Conservation (phyloP, 768 basidiomycete genomes). For the Lentinula boryana region DNA sequence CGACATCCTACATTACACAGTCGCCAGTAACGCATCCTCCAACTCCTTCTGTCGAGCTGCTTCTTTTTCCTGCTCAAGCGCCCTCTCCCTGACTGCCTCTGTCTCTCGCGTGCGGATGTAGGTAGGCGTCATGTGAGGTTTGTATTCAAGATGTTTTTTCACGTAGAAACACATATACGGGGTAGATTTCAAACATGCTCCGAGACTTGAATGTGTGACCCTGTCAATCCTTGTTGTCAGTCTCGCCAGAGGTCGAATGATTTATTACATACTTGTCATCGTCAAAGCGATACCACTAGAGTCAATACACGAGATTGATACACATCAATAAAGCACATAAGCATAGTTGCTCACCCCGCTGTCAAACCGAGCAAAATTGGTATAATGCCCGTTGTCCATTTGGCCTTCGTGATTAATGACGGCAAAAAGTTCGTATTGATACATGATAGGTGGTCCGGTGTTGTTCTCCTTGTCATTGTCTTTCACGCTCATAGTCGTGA, state of each 20-base stretch:
- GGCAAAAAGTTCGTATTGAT: conserved; percentile 87
- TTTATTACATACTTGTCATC: conserved; percentile 71
- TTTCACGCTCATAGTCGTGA: conserved; percentile 61
- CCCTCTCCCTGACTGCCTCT: conserved; percentile 57
- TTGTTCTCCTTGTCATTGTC: conserved; percentile 41
- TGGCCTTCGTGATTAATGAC: conserved; percentile 95
- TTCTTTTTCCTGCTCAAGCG: conserved; percentile 45
- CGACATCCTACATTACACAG: conserved; percentile 21
- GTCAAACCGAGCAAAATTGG: conserved; percentile 75
- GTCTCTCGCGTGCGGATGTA: conserved; percentile 63
- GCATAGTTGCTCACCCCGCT: conserved; percentile 57
- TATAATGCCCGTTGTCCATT: conserved; percentile 94
- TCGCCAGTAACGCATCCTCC: conserved; percentile 60
- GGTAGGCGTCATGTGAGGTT: conserved; percentile 59
- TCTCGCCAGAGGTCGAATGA: conserved; percentile 1
- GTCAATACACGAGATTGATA: conserved; percentile 1
- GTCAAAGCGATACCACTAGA: conserved; percentile 90
- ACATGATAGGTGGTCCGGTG: conserved; percentile 61
- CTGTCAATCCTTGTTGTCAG: conserved; percentile 25
- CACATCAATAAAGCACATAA: no score
- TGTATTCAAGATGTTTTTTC: conserved; percentile 84
- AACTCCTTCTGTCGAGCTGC: conserved; percentile 52
- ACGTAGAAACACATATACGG: conserved; percentile 97
- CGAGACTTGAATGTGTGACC: conserved; percentile 67
- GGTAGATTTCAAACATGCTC: conserved; percentile 61